Base-by-base conservation (phyloP, 1,284 basidiomycete species). In the Boletus subluridellus region DNA sequence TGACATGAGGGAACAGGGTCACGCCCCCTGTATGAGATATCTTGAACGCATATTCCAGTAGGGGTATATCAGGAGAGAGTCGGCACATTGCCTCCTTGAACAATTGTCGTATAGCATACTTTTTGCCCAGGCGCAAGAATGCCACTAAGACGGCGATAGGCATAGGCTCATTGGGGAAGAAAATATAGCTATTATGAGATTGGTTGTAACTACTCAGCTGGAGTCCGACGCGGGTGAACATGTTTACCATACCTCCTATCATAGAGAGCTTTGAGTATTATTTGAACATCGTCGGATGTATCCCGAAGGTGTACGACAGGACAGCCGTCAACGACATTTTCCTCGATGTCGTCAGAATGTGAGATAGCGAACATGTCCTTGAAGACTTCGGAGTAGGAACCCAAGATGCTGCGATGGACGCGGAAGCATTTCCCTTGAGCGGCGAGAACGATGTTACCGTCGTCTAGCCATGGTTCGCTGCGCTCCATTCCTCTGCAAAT, bases 371-470 rank as follows among this genome's bases (percentile, higher is more conserved):
- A 69, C 65, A 66, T 63, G 47, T 63, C 60, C 24, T 53, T 50
- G 50, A 68, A 68, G 15, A 70, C 46, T 12, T 57, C 54, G 6
- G 68, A 70, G 38, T 66, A 54, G 10, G 46, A 15, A 21, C 45
- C 24, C 24, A 68, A 47, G 49, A 63, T 42, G 38, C 56, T 58
- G 6, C 65, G 57, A 34, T 68, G 66, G 24, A 70, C 68, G 6
- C 59, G 60, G 41, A 68, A 68, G 10, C 21, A 37, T 54, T 62
- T 63, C 7, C 39, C 46, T 35, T 56, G 51, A 7, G 54, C 48
- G 9, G 42, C 39, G 24, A 66, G 50, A 46, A 66, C 12, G 41
- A 67, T 53, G 49, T 63, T 67, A 1, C 65, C 68, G 12, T 68
- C 64, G 2, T 62, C 60, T 3, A 59, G 26, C 68, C 66, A 68